phyloP scores from a whole-genome alignment of 768 basidiomycete species.

The Amanita phalloides region DNA sequence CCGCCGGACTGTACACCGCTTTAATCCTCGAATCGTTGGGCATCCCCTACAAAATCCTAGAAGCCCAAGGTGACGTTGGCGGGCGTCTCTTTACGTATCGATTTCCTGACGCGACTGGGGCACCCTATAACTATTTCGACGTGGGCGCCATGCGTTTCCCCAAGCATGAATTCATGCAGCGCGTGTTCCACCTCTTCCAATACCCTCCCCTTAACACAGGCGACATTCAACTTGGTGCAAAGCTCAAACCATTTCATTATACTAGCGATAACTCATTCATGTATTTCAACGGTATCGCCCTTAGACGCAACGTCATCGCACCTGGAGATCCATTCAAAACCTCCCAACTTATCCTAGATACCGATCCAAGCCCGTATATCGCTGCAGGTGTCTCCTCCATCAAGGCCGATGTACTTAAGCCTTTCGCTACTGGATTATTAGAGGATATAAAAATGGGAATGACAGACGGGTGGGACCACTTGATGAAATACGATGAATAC shows the following conservation, averaged over 20 bases:
- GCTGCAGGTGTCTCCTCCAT: not conserved
- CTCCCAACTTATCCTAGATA: not conserved
- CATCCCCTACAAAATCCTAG: not conserved
- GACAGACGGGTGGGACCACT: not conserved
- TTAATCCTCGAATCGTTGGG: not conserved
- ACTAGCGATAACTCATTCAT: not conserved
- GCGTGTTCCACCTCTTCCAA: not conserved
- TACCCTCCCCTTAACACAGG: not conserved
- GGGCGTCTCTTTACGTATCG: not conserved
- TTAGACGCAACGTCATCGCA: not conserved
- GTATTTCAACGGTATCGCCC: not conserved
- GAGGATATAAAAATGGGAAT: not conserved
- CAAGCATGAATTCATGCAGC: not conserved
- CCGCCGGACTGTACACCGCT: not conserved
- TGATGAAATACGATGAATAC: conserved; percentile 13
- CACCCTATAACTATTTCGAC: not conserved
- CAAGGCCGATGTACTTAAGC: not conserved
- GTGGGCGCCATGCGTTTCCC: not conserved
- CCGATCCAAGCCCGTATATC: not conserved
- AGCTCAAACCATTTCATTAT: not conserved
- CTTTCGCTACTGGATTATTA: not conserved
- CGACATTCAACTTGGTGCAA: not conserved
- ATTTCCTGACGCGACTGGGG: not conserved
- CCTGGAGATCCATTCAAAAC: not conserved
- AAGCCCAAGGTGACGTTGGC: not conserved